Evolutionary conservation across 176 grass and related monocot genomes (phyloP).

Genomic region (Echinochloa phyllopogon): DNA sequence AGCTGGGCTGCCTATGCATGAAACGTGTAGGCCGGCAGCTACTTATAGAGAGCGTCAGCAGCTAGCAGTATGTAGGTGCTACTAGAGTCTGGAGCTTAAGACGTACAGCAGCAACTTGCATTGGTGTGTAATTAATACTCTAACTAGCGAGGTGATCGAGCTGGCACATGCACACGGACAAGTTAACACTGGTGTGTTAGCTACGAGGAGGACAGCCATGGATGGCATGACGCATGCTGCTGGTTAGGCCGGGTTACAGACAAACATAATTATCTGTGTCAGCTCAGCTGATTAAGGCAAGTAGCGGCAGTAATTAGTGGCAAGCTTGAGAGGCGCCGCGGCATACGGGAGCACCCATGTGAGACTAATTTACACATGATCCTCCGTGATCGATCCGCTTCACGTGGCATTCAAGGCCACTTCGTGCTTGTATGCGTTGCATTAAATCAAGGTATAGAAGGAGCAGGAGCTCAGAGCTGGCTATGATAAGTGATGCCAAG

Average conservation of each 20-base stretch:
- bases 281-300: conserved; percentile 16
- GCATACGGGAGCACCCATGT: conserved; percentile 31
- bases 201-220: neutral
- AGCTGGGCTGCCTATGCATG: conserved; percentile 35
- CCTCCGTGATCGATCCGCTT: conserved; percentile 28
- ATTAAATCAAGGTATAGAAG: conserved; percentile 10
- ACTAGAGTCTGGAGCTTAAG: conserved; percentile 14
- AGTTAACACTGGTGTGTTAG: conserved; percentile 12
- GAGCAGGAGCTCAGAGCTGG: neutral
- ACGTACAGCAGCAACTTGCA: conserved; percentile 21
- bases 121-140: conserved; percentile 15
- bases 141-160: conserved; percentile 26
- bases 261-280: neutral
- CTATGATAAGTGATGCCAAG: neutral
- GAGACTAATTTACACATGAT: neutral
- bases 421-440: conserved; percentile 43
- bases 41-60: conserved; percentile 43
- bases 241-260: conserved; percentile 11
- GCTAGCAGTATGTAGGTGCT: neutral
- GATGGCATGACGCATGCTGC: conserved; percentile 25
- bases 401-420: conserved; percentile 67
- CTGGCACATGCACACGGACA: conserved; percentile 33
- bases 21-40: conserved; percentile 36
- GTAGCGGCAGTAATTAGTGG: conserved; percentile 9
- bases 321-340: conserved; percentile 22